Evolutionary conservation across 2,329 filamentous ascomycete species (phyloP), one percentile per base, ranked within the genome.

Genomic region (Emydomyces testavorans): DNA sequence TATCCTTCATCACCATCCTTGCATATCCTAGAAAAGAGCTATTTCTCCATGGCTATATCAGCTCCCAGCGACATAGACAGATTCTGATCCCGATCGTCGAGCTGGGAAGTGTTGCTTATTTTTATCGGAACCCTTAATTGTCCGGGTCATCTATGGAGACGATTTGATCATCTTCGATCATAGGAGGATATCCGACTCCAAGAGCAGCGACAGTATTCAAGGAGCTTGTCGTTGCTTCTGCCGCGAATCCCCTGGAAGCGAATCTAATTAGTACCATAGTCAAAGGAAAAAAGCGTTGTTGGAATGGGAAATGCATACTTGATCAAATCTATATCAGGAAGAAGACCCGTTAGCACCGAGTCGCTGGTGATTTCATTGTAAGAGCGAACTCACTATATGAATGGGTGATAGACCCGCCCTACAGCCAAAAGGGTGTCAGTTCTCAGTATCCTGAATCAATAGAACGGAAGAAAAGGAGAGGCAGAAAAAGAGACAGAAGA

Each of bases 321-420:
- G 54, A 70, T 63, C 15, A 69, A 52, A 45, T 60, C 66, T 71
- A 49, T 28, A 51, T 24, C n/a, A n/a, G n/a, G n/a, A 41, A 20
- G 41, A 13, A 8, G 35, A 37, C 18, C 21, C 34, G 53, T 58
- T 53, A 60, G 56, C 49, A 37, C 13, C n/a, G 16, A 31, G 11
- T 38, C 16, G 38, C n/a, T 20, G 24, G 35, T 51, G 35, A 54
- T 41, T 35, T 39, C 20, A 45, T 31, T 28, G 28, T n/a, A 48
- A 20, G 11, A 46, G 55, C 45, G 28, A 29, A 66, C 80, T 62
- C 74, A 87, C 82, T 79, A 65, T 86, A 92, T 59, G 82, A 77
- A 68, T 93, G 86, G 18, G 83, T 92, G 57, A 94, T 86, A 42
- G 77, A 67, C 32, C 85, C 86, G 42, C 85, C 74, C 71, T 77